These are phyloP conservation scores for Haberlea rhodopensis DNA, from an alignment of 257 asterid genomes.

Conservation along the genomic window DNA sequence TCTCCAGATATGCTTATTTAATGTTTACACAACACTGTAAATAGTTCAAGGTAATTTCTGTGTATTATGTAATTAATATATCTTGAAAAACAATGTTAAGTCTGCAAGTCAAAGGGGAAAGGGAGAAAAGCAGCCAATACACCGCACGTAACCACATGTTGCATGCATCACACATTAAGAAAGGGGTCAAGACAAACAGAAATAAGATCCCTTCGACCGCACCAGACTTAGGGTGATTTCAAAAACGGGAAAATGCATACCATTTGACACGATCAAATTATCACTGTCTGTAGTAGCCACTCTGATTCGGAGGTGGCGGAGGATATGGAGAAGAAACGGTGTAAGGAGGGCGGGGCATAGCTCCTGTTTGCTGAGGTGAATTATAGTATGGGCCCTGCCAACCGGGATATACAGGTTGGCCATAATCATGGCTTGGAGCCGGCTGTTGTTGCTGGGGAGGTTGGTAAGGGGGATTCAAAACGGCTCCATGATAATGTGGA, in stretches of 20 bases:
- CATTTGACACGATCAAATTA: background rate
- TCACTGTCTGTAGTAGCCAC: constrained; percentile 51
- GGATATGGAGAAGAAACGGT: constrained; percentile 42
- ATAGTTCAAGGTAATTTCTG: background rate
- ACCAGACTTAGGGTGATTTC: background rate
- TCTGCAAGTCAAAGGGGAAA: background rate
- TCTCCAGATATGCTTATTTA: too few relatives aligned
- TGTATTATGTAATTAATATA: background rate
- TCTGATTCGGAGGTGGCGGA: constrained; percentile 47
- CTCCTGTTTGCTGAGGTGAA: constrained; percentile 53
- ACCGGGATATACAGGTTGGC: constrained; percentile 90
- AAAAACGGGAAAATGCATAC: background rate
- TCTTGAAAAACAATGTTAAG: background rate
- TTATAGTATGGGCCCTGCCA: constrained; percentile 88
- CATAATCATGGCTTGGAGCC: constrained; percentile 56
- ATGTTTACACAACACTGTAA: background rate
- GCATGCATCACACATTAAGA: background rate
- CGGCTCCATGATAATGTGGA: constrained; percentile 64
- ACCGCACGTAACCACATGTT: too few relatives aligned
- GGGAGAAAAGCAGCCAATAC: background rate
- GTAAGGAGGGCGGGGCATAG: constrained; percentile 56
- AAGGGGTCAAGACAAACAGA: too few relatives aligned
- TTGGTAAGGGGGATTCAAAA: constrained; percentile 50
- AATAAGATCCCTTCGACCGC: background rate
- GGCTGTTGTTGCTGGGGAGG: constrained; percentile 64